Base-by-base conservation (phyloP, 169 alveolate genomes). In the Neospora caninum region DNA sequence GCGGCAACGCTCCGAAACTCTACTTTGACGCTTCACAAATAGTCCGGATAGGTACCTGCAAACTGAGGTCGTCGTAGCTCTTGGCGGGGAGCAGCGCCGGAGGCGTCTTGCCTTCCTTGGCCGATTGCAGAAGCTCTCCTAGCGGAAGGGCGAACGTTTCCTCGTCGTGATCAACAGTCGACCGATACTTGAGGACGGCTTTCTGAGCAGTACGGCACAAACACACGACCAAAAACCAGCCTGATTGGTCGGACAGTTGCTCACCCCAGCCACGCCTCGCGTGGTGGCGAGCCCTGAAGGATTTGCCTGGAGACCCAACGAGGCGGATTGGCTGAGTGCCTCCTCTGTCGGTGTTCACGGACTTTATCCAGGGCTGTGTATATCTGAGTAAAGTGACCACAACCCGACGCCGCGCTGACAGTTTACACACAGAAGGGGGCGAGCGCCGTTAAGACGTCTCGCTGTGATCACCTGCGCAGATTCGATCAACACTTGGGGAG, bases 401-500 rank as follows among this genome's bases (percentile, higher is more conserved):
- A n/a, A n/a, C n/a, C n/a, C n/a, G n/a, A n/a, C n/a, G n/a, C n/a
- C n/a, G n/a, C n/a, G n/a, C n/a, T n/a, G n/a, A n/a, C n/a, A n/a
- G n/a, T n/a, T n/a, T n/a, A n/a, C n/a, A n/a, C n/a, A n/a, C n/a
- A n/a, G n/a, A n/a, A n/a, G n/a, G n/a, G n/a, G n/a, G n/a, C n/a
- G n/a, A n/a, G n/a, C n/a, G n/a, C n/a, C n/a, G n/a, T n/a, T n/a
- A n/a, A n/a, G n/a, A n/a, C n/a, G 58, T 4, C 58, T 49, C 58
- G 4, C 22, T 49, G 58, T 49, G 73, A 6, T 13, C 83, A 92
- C 94, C 94, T 92, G 92, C 27, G 94, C 94, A 38, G 94, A 83
- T n/a, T 84, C 94, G 64, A 92, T 58, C 16, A 92, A 91, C 45
- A 84, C 94, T 41, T 92, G 94, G 16, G 94, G 94, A 31, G 94